phyloP scores from a whole-genome alignment of 129 eudicot genomes.

The Ambrosia artemisiifolia region DNA sequence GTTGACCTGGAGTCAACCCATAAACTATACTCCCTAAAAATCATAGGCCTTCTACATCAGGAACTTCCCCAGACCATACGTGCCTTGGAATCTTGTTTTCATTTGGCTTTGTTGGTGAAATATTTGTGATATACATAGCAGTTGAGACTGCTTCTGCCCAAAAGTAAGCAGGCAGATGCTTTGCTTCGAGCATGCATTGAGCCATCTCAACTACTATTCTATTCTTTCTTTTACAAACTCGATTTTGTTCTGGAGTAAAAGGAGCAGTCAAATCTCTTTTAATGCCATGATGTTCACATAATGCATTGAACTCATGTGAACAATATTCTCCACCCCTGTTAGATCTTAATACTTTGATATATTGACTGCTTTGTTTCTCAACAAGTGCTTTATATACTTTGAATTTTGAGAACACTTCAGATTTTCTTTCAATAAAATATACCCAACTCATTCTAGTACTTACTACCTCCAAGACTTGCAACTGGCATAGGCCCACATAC shows the following conservation, averaged over 20 bases:
- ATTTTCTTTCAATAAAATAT: background rate
- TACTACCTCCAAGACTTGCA: too few species aligned
- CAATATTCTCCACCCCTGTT: background rate
- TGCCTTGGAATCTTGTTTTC: background rate
- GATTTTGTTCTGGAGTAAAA: background rate
- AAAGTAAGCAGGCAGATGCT: background rate
- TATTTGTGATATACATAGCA: background rate
- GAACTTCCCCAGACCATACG: background rate
- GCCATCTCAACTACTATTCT: background rate
- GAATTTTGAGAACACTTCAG: background rate
- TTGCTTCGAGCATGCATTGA: background rate
- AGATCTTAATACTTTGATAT: background rate
- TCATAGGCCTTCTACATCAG: background rate
- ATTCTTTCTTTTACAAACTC: background rate
- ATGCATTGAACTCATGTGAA: background rate
- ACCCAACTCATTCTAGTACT: background rate
- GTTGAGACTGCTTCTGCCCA: background rate
- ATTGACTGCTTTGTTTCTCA: background rate
- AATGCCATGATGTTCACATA: background rate
- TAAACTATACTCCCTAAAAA: background rate
- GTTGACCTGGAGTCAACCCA: background rate
- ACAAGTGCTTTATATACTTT: background rate
- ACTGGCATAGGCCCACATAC: too few species aligned
- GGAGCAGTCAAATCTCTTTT: background rate
- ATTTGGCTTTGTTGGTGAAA: background rate